Base-by-base conservation (phyloP, 306 rosid species). In the Corylus avellana region DNA sequence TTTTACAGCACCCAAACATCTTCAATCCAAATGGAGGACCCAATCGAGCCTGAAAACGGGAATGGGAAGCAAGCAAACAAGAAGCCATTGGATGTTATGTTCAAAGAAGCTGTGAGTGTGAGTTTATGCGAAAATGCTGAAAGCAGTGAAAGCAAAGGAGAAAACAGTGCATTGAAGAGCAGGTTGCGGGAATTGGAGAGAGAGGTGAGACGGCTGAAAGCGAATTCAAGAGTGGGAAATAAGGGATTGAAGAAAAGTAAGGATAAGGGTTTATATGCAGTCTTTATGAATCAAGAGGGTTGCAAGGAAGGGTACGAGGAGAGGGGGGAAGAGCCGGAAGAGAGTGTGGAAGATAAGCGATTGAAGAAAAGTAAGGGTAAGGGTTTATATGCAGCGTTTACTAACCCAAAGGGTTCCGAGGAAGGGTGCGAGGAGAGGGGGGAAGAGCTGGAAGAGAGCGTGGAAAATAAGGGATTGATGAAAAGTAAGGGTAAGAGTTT, bases 21-120 rank as follows among this genome's bases (percentile, higher is more conserved):
- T 78, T 80, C 80, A 0, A 73, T 75, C 55, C 79, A 76, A 61
- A 1, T 76, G 22, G 75, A 75, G 37, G 49, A 58, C 42, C 64
- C 70, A 49, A 18, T 59, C 54, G 77, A 61, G 75, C 18, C 84
- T 47, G 74, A 59, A 32, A 49, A 79, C n/a, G 78, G 55, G 9
- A 16, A n/a, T 10, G 35, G 13, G 8, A 12, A 61, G 42, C 6
- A 39, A 67, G 70, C 51, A 25, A 80, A 12, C 78, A 51, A 61
- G 17, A 88, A 76, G 74, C 84, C 91, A 5, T 77, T 89, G 72
- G 72, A 74, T 71, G 77, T 80, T 46, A 63, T 91, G 85, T 87
- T 87, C 89, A 14, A 35, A 56, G 86, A 81, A 78, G 87, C 88
- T 25, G 82, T 81, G 12, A 85, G 76, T 29, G 81, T 80, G 11